Base-by-base conservation (phyloP, 768 basidiomycete species). In the Ramaria sp. region DNA sequence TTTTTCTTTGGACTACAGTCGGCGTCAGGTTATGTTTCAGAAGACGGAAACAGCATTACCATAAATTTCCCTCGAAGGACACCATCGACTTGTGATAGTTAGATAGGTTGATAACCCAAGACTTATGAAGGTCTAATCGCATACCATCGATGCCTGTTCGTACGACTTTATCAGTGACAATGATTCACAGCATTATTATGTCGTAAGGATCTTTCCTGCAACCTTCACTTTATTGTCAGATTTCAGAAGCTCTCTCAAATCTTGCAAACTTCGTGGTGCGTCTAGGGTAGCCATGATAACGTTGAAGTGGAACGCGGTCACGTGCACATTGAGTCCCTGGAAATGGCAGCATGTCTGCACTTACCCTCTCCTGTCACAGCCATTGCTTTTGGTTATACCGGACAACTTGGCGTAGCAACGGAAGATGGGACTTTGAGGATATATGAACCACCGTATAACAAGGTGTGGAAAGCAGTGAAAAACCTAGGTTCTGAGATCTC, bases 41-140 rank as follows among this genome's bases (percentile, higher is more conserved):
- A 45, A 28, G 41, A 54, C 24, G 41, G 42, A 30, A 34, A 27
- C n/a, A 45, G 4, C 1, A 20, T 49, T 73, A 85, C 88, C 87
- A 91, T 89, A 64, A 84, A 88, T 69, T 97, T 97, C n/a, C 95
- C 95, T 30, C 95, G 78, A 15, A 96, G 74, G 10, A 97, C 82
- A 27, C 95, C 95, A 68, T 98, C 95, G 34, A 94, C 91, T 93
- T 41, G 22, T 47, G 15, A 22, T 36, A 51, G 18, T 34, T 13
- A 7, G 42, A 44, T n/a, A 10, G 27, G 8, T 15, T 37, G 38
- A 8, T 3, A 16, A 43, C 27, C 44, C 16, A 32, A 4, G 18
- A 20, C 18, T 24, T n/a, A 18, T n/a, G n/a, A n/a, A 22, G 32
- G 51, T 32, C 51, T 54, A 36, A 22, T 41, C 60, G n/a, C 69